A percentile compares a stretch with the other conserved stretches of the same genome.
These are phyloP conservation scores for Penicillium angulare DNA, from an alignment of 495 filamentous ascomycete genomes.

Conservation along the genomic window DNA sequence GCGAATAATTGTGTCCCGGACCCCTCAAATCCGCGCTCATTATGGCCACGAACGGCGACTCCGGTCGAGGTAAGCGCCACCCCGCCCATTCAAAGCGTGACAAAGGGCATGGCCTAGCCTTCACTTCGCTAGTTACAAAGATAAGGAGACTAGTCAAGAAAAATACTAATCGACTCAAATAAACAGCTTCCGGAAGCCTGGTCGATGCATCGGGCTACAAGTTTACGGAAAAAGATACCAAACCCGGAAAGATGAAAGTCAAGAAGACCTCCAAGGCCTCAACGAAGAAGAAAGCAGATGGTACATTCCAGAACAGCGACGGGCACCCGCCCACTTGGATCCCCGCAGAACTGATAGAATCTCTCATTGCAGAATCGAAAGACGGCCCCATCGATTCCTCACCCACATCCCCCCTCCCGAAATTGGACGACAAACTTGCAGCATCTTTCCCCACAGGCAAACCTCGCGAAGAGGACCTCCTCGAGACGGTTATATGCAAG, in stretches of 20 bases:
- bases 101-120: conserved; percentile 3
- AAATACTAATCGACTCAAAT: neutral
- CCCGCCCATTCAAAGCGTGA: conserved; percentile 4
- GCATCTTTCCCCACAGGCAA: conserved; percentile 71
- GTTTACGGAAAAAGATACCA: conserved; percentile 62
- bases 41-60: conserved; percentile 43
- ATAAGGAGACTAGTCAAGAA: neutral
- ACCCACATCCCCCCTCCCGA: conserved; percentile 62
- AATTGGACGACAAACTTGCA: conserved; percentile 65
- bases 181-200: conserved; percentile 38
- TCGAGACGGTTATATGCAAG: conserved; percentile 73
- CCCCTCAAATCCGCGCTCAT: conserved; percentile 8
- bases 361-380: conserved; percentile 17
- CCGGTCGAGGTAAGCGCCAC: conserved; percentile 33
- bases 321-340: neutral
- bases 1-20: conserved; percentile 4
- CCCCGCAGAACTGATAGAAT: neutral
- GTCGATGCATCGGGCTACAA: conserved; percentile 50
- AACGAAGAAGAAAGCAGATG: conserved; percentile 45
- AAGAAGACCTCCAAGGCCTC: conserved; percentile 64
- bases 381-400: conserved; percentile 33
- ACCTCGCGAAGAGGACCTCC: conserved; percentile 63
- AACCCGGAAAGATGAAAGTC: conserved; percentile 61
- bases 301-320: conserved; percentile 30
- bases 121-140: no score